Evolutionary conservation across 176 grass and related monocot genomes (phyloP).

Genomic region (Rhynchospora tenuis): DNA sequence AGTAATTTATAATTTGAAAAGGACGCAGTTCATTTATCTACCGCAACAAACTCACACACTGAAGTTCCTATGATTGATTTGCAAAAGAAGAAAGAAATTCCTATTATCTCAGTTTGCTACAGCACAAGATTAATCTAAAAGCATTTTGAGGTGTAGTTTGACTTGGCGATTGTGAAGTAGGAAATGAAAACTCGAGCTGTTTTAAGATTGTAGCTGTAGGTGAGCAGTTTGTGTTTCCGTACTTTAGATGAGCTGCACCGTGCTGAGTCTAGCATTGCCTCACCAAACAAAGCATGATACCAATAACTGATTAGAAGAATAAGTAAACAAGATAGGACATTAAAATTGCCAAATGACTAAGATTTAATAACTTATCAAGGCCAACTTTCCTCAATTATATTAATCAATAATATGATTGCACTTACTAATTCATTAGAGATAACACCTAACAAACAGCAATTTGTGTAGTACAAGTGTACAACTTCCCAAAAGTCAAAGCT

Average conservation of each 20-base stretch:
- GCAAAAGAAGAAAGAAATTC: neutral
- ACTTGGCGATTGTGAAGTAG: neutral
- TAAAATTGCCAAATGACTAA: neutral
- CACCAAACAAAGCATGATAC: neutral
- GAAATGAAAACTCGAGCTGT: neutral
- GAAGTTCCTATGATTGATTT: neutral
- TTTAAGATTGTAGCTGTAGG: neutral
- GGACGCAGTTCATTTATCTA: neutral
- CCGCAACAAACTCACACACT: neutral
- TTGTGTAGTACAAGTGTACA: slow-evolving; percentile 54
- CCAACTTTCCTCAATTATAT: neutral
- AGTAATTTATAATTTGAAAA: neutral
- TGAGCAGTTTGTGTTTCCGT: neutral
- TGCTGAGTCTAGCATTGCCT: neutral
- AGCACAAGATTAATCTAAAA: neutral
- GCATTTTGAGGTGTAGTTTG: neutral
- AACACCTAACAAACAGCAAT: neutral
- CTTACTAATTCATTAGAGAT: neutral
- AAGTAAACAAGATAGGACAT: neutral
- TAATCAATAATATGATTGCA: neutral
- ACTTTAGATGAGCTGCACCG: neutral
- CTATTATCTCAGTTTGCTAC: neutral
- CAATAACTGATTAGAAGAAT: neutral
- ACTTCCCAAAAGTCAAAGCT: slow-evolving; percentile 36
- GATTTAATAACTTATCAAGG: neutral